A percentile compares a stretch with the other conserved stretches of the same genome.
Conservation (phyloP, 2,329 filamentous ascomycete genomes). For the Paraphoma sp. region DNA sequence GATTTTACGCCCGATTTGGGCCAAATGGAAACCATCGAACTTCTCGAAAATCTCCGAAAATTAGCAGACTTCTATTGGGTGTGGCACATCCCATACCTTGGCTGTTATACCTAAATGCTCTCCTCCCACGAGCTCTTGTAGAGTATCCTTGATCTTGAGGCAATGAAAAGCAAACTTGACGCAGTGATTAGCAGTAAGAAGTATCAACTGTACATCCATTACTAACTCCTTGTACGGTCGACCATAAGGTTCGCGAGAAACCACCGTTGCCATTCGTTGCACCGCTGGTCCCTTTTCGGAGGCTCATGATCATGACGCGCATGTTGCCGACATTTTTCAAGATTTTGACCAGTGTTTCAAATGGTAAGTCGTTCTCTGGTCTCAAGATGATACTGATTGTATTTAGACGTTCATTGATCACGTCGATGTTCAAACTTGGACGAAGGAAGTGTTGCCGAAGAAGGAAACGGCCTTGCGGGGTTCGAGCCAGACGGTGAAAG, state of each 20-base stretch:
- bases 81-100: slow-evolving; percentile 57
- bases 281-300: slow-evolving; percentile 78
- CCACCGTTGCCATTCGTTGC: slow-evolving; percentile 58
- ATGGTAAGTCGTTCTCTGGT: slow-evolving; percentile 67
- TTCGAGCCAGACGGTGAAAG: slow-evolving; percentile 76
- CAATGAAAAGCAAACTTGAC: slow-evolving; percentile 72
- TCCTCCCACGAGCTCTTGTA: slow-evolving; percentile 64
- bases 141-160: slow-evolving; percentile 70
- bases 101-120: slow-evolving; percentile 60
- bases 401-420: slow-evolving; percentile 75
- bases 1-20: slow-evolving; percentile 73
- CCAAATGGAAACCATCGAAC: slow-evolving; percentile 66
- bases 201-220: no score
- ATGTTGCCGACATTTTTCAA: slow-evolving; percentile 80
- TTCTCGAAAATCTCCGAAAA: slow-evolving; percentile 62
- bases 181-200: not conserved
- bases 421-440: slow-evolving; percentile 71
- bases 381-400: slow-evolving; percentile 72
- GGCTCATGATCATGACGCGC: slow-evolving; percentile 68
- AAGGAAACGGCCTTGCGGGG: slow-evolving; percentile 76
- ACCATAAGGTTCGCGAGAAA: slow-evolving; percentile 74
- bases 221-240: slow-evolving; percentile 64
- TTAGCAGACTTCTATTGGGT: slow-evolving; percentile 67
- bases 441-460: slow-evolving; percentile 84
- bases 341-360: slow-evolving; percentile 64